Percentiles rank a stretch among this genome's conserved stretches.
These are phyloP conservation scores for Nakazawaea populi DNA, from an alignment of 805 yeast species.

Conservation along the genomic window DNA sequence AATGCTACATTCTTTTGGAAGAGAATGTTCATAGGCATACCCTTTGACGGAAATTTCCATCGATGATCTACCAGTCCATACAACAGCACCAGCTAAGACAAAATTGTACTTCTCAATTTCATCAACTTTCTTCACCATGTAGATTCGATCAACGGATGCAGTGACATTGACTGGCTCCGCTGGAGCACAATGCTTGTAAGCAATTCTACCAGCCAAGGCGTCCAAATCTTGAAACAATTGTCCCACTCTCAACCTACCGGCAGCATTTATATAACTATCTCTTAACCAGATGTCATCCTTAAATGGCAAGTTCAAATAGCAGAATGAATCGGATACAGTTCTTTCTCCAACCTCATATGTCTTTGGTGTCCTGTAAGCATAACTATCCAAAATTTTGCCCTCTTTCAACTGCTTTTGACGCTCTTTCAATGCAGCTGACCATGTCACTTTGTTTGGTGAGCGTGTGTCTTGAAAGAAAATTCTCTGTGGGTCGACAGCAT, in stretches of 20 bases:
- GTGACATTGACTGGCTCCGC: constrained; percentile 95
- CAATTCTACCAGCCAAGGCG: constrained; percentile 90
- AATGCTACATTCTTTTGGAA: constrained; percentile 50
- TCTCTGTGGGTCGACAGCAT: constrained; percentile 46
- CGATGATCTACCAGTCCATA: constrained; percentile 92
- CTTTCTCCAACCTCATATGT: constrained; percentile 66
- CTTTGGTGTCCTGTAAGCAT: constrained; percentile 65
- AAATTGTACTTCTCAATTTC: constrained; percentile 71
- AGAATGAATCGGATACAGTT: constrained; percentile 73
- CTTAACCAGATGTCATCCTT: constrained; percentile 77
- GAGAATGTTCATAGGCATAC: constrained; percentile 56
- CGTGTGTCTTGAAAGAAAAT: constrained; percentile 22
- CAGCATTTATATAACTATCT: constrained; percentile 84
- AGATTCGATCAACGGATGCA: constrained; percentile 89
- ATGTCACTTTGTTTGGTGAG: constrained; percentile 51
- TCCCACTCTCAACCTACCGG: constrained; percentile 88
- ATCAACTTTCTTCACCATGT: constrained; percentile 79
- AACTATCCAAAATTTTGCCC: constrained; percentile 68
- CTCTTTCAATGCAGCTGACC: constrained; percentile 82
- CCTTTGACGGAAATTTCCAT: constrained; percentile 95
- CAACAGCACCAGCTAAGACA: constrained; percentile 82
- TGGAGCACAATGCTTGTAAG: constrained; percentile 89
- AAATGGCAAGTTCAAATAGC: constrained; percentile 69
- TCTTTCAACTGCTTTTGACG: constrained; percentile 63
- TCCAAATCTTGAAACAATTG: constrained; percentile 92